Evolutionary conservation across 176 grass and related monocot species (phyloP), one percentile per base, ranked within the genome.

Genomic region (Eleusine coracana): DNA sequence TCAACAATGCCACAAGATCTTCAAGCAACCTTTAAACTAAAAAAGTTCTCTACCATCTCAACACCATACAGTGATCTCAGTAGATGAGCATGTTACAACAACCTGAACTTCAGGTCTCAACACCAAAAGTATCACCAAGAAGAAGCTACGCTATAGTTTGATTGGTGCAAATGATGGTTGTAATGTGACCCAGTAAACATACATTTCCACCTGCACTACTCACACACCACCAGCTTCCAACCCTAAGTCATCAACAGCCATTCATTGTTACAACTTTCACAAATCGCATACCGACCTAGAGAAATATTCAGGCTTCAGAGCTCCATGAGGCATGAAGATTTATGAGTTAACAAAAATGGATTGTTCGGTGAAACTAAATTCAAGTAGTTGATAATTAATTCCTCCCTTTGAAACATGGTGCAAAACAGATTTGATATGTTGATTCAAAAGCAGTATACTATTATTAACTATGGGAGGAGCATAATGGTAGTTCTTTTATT

Each of bases 81-180:
- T 23, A 36, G 60, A 67, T 16, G 11, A 27, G 56, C 29, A 21
- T 34, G 38, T 75, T 68, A 81, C 20, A 23, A 67, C 14, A 34
- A 44, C 37, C 21, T 70, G 56, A 65, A 71, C 34, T 65, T 79
- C 34, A 80, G 56, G 75, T 21, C 31, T 34, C 31, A 34, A 34
- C 2, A 34, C 31, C 31, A 34, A 34, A 34, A 34, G 31, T 34
- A 34, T 34, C 31, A 34, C 31, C 31, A 34, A 34, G 31, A 52
- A 83, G 40, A 66, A 58, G 65, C 7, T 78, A 85, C 8, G 70
- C 52, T 70, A 50, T 8, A 62, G 52, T 84, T 69, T 68, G 76
- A 69, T 45, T 25, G 41, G 82, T 45, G 44, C 27, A 17, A 48
- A 28, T 38, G 82, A 61, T 77, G 64, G 11, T 44, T 12, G 16